phyloP scores from a whole-genome alignment of 306 rosid species.

The Morella rubra region DNA sequence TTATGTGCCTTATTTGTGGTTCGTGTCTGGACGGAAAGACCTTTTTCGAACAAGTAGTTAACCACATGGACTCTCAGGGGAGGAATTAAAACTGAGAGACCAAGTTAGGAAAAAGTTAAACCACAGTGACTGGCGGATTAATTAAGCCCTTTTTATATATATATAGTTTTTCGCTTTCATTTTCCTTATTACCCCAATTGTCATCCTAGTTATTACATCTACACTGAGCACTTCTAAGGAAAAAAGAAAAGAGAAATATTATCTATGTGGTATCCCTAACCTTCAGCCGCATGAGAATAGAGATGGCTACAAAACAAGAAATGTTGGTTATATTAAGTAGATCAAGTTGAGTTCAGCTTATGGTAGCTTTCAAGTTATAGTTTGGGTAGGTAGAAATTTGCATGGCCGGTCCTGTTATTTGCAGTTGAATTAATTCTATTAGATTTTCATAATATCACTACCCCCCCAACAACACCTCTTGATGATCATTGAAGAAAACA shows the following conservation, averaged over 20 bases:
- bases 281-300: not conserved
- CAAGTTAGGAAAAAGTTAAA: no score
- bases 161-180: not conserved
- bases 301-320: not conserved
- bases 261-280: not conserved
- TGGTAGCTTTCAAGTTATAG: not conserved
- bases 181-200: conserved; percentile 21
- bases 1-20: not conserved
- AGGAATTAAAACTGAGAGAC: no score
- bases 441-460: no score
- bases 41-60: no score
- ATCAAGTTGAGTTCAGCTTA: not conserved
- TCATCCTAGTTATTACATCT: not conserved
- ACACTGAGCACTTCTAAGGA: not conserved
- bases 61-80: no score
- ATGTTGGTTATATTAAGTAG: not conserved
- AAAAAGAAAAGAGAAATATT: not conserved
- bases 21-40: no score
- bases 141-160: no score
- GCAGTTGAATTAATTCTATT: not conserved
- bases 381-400: not conserved
- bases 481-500: not conserved
- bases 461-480: no score
- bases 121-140: no score
- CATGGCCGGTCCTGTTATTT: not conserved